A percentile compares a stretch with the other conserved stretches of the same genome.
phyloP scores from a whole-genome alignment of 495 filamentous ascomycete genomes.

The Penicillium flavigenum region DNA sequence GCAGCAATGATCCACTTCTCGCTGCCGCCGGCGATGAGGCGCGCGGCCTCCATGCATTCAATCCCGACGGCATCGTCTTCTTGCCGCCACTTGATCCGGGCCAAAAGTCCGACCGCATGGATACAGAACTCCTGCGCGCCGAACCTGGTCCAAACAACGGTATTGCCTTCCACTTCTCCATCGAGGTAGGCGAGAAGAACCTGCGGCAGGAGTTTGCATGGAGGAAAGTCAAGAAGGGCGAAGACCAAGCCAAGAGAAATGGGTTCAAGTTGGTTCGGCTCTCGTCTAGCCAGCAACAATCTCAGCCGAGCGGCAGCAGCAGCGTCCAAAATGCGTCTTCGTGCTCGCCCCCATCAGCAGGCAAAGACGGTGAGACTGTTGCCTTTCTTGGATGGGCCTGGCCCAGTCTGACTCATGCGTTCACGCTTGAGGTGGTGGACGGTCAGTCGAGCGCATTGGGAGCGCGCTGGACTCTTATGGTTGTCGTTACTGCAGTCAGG shows the following conservation, averaged over 20 bases:
- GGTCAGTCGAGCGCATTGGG: background rate
- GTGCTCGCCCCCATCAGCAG: background rate
- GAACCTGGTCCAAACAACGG: background rate
- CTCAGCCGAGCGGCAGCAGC: background rate
- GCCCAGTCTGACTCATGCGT: constrained; percentile 2
- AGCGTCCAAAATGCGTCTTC: background rate
- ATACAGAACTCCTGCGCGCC: background rate
- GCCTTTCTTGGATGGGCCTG: constrained; percentile 14
- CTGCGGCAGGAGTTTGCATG: background rate
- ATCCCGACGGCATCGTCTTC: background rate
- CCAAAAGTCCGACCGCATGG: background rate
- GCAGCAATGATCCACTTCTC: background rate
- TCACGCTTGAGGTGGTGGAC: constrained; percentile 1
- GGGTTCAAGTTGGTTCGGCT: constrained; percentile 3
- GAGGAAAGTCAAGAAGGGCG: constrained; percentile 2
- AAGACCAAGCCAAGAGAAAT: background rate
- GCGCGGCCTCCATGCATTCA: background rate
- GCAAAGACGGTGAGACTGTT: background rate
- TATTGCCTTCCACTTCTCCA: background rate
- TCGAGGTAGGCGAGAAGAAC: background rate
- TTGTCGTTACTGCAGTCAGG: background rate
- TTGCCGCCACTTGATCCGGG: background rate
- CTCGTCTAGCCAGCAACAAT: background rate
- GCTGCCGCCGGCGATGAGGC: background rate
- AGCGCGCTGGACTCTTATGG: background rate